These are phyloP conservation scores for Esteya vermicola DNA, from an alignment of 2,329 filamentous ascomycete species.

Conservation along the genomic window DNA sequence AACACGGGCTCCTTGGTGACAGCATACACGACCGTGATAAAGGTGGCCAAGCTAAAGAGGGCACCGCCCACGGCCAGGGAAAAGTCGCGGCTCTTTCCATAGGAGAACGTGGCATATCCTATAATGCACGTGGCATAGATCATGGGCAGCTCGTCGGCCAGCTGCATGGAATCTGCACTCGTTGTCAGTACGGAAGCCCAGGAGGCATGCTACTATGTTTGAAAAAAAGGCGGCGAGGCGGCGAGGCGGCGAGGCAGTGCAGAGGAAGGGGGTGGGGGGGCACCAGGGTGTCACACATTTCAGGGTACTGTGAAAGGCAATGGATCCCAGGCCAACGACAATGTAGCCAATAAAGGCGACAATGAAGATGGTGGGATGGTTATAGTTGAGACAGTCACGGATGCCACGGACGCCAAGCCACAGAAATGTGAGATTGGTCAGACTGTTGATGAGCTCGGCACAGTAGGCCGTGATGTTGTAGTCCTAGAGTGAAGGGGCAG, in stretches of 20 bases:
- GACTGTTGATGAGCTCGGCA: slow-evolving; percentile 36
- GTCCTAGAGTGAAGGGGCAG: slow-evolving; percentile 12
- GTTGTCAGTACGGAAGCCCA: no score
- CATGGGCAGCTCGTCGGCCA: slow-evolving; percentile 47
- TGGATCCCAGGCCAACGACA: slow-evolving; percentile 38
- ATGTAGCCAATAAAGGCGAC: slow-evolving; percentile 43
- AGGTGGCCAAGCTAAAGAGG: slow-evolving; percentile 41
- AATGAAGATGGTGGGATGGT: slow-evolving; percentile 63
- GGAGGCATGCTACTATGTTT: no score
- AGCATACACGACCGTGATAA: slow-evolving; percentile 61
- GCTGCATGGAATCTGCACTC: slow-evolving; percentile 41
- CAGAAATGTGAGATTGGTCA: slow-evolving; percentile 74
- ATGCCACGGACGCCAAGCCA: slow-evolving; percentile 65
- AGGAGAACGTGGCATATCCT: slow-evolving; percentile 56
- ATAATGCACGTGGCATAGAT: slow-evolving; percentile 45
- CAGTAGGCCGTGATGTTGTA: slow-evolving; percentile 23
- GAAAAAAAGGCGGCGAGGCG: no score
- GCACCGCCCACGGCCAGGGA: slow-evolving; percentile 39
- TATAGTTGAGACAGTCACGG: slow-evolving; percentile 54
- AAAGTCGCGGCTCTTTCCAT: slow-evolving; percentile 34
- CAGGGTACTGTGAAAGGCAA: slow-evolving; percentile 41
- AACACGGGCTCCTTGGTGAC: slow-evolving; percentile 70
- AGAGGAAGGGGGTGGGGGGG: neutral
- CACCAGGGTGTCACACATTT: slow-evolving; percentile 29
- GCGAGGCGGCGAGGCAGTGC: neutral